Evolutionary conservation across 805 yeast genomes (phyloP).

Genomic region (Naumovozyma dairenensis): DNA sequence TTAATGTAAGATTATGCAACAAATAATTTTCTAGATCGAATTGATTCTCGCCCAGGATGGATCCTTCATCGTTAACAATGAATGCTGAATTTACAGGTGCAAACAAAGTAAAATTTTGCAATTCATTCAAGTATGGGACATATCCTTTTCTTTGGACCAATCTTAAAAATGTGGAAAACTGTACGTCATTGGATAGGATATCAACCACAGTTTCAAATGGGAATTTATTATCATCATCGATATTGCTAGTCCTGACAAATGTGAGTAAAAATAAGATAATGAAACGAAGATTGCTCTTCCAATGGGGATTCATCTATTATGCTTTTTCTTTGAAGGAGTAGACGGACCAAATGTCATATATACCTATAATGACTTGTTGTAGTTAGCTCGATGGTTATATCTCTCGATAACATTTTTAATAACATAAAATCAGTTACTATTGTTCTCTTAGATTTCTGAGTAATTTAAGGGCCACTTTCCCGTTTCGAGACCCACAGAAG

Average conservation of each 20-base stretch:
- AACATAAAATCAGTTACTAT: too few species aligned
- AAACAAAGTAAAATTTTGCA: slow-evolving; percentile 57
- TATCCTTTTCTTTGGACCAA: slow-evolving; percentile 52
- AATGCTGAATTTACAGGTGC: slow-evolving; percentile 82
- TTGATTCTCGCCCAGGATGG: background rate
- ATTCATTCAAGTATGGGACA: slow-evolving; percentile 49
- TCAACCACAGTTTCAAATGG: slow-evolving; percentile 48
- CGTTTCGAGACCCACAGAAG: too few species aligned
- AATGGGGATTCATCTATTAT: too few species aligned
- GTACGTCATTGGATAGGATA: slow-evolving; percentile 54
- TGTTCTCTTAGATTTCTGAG: too few species aligned
- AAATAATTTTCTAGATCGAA: slow-evolving; percentile 23
- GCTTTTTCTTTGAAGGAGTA: too few species aligned
- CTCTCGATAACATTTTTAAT: too few species aligned
- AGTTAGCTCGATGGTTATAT: too few species aligned
- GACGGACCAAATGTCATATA: too few species aligned
- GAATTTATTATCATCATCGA: slow-evolving; percentile 11
- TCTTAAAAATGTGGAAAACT: slow-evolving; percentile 55
- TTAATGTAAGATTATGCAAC: slow-evolving; percentile 30
- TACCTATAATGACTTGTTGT: too few species aligned
- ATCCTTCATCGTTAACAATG: slow-evolving; percentile 5
- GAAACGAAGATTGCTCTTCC: too few species aligned
- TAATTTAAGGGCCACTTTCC: too few species aligned
- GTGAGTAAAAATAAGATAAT: too few species aligned
- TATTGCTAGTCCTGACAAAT: background rate